Conservation (phyloP, 2,329 filamentous ascomycete genomes). For the Talaromyces marneffei region DNA sequence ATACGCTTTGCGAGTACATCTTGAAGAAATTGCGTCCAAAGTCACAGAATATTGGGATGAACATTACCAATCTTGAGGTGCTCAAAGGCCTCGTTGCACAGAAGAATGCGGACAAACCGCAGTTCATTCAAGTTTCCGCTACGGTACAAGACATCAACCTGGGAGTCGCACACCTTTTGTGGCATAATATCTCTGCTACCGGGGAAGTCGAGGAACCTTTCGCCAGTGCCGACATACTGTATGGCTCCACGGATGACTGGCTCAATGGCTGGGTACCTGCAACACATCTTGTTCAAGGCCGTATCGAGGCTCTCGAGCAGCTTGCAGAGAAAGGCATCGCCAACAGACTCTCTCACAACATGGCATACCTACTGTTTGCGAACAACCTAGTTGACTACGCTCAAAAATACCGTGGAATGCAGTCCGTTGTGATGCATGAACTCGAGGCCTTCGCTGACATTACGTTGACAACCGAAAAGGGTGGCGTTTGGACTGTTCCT, state of each 20-base stretch:
- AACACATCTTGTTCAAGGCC: conserved; percentile 21
- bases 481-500: conserved; percentile 16
- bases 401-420: conserved; percentile 18
- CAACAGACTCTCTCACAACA: conserved; percentile 19
- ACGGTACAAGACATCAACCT: conserved; percentile 31
- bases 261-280: conserved; percentile 21
- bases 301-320: conserved; percentile 23
- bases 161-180: conserved; percentile 15
- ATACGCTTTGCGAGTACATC: conserved; percentile 21
- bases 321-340: conserved; percentile 22
- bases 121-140: conserved; percentile 31
- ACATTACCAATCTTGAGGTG: conserved; percentile 20
- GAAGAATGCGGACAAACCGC: conserved; percentile 4
- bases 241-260: conserved; percentile 21
- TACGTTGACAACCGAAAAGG: conserved; percentile 15
- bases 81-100: conserved; percentile 49
- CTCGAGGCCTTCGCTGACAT: conserved; percentile 25
- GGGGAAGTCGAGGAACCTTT: conserved; percentile 22
- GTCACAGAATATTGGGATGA: conserved; percentile 14
- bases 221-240: conserved; percentile 19
- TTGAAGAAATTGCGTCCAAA: conserved; percentile 15
- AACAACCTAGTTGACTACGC: conserved; percentile 19
- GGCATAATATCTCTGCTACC: conserved; percentile 23
- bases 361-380: conserved; percentile 26
- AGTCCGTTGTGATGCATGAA: conserved; percentile 18